Percentiles rank a stretch among this genome's conserved stretches.
phyloP scores from a whole-genome alignment of 2,329 filamentous ascomycete genomes.

The Graphium sp. region DNA sequence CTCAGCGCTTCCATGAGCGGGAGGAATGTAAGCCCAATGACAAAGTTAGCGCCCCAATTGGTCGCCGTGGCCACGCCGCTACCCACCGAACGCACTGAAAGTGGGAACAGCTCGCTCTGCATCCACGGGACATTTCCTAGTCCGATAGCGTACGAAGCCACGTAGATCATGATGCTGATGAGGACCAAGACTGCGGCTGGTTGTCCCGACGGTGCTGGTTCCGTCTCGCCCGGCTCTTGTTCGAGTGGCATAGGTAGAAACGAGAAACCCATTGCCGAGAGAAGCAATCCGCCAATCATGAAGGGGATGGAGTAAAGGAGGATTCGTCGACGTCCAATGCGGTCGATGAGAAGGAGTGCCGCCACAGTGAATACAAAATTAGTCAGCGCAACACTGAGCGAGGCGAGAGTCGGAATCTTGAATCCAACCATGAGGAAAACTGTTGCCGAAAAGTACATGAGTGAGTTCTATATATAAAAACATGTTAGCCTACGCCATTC shows the following conservation, averaged over 20 bases:
- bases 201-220: slow-evolving; percentile 7
- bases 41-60: slow-evolving; percentile 76
- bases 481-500: too few species aligned
- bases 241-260: slow-evolving; percentile 30
- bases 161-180: slow-evolving; percentile 63
- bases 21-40: slow-evolving; percentile 74
- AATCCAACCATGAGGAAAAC: slow-evolving; percentile 70
- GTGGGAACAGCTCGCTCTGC: slow-evolving; percentile 80
- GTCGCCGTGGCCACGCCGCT: slow-evolving; percentile 62
- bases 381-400: slow-evolving; percentile 64
- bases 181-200: slow-evolving; percentile 44
- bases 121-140: slow-evolving; percentile 93
- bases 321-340: slow-evolving; percentile 61
- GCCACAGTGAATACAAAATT: slow-evolving; percentile 69
- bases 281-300: slow-evolving; percentile 58
- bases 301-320: slow-evolving; percentile 70
- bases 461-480: slow-evolving; percentile 45
- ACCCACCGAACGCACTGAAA: slow-evolving; percentile 55
- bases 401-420: slow-evolving; percentile 60
- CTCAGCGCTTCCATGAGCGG: slow-evolving; percentile 68
- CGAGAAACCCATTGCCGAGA: slow-evolving; percentile 58
- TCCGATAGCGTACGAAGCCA: slow-evolving; percentile 71
- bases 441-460: slow-evolving; percentile 84
- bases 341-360: slow-evolving; percentile 63
- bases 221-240: slow-evolving; percentile 3